Conservation (phyloP, 2,329 filamentous ascomycete species). For the Drechmeria coniospora region DNA sequence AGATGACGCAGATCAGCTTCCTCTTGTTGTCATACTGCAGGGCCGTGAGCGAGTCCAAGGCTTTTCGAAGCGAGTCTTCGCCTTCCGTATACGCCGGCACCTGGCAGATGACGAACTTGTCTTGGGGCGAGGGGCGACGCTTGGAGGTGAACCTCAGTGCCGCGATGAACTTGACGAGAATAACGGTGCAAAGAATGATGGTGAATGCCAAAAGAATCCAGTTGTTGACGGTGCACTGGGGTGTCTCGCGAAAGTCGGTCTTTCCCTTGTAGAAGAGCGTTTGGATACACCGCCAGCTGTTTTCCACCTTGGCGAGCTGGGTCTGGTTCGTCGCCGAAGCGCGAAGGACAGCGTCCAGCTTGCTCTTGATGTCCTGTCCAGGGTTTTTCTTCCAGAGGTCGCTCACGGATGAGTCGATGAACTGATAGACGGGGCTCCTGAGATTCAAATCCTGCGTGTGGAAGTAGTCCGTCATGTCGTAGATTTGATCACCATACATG, state of each 20-base stretch:
- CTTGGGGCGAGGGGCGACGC: conserved; percentile 73
- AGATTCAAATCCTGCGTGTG: conserved; percentile 50
- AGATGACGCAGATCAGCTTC: conserved; percentile 91
- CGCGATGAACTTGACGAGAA: conserved; percentile 77
- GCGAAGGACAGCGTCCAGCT: conserved; percentile 41
- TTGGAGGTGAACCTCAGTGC: conserved; percentile 90
- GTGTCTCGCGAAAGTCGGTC: conserved; percentile 64
- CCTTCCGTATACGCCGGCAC: conserved; percentile 97
- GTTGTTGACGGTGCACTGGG: conserved; percentile 76
- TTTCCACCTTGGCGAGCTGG: conserved; percentile 32
- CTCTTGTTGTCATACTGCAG: conserved; percentile 97
- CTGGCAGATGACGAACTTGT: conserved; percentile 98
- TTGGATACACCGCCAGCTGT: conserved; percentile 67
- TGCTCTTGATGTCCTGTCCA: conserved; percentile 59
- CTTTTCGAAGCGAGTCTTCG: conserved; percentile 86
- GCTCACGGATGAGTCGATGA: conserved; percentile 54
- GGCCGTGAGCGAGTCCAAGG: conserved; percentile 83
- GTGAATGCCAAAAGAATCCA: conserved; percentile 80
- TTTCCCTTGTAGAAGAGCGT: conserved; percentile 72
- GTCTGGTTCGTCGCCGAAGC: conserved; percentile 35
- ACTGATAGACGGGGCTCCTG: conserved; percentile 43
- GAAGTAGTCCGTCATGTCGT: conserved; percentile 88
- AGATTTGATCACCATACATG: conserved; percentile 59
- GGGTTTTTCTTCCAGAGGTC: conserved; percentile 58
- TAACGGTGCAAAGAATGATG: conserved; percentile 66